Conservation (phyloP, 2,329 filamentous ascomycete genomes). For the Penicillium thymicola region DNA sequence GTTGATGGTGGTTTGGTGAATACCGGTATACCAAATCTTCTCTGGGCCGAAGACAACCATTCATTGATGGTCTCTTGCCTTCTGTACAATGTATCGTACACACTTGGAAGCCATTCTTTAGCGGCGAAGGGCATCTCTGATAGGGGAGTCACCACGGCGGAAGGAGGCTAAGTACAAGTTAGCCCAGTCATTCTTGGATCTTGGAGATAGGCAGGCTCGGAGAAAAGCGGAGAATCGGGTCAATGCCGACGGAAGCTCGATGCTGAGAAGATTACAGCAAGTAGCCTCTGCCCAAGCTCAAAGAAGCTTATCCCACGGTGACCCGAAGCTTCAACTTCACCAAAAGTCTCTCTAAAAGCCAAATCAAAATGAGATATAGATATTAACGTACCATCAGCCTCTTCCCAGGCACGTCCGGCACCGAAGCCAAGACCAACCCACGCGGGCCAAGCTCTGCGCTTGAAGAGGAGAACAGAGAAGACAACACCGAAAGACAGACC, state of each 20-base stretch:
- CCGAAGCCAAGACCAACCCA: conserved; percentile 92
- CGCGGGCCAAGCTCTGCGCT: conserved; percentile 96
- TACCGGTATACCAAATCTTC: conserved; percentile 13
- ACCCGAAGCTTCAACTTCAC: background rate
- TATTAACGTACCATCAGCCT: conserved; percentile 75
- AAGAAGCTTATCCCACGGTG: background rate
- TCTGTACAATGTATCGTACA: conserved; percentile 42
- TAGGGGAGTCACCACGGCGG: conserved; percentile 42
- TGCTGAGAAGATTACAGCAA: background rate
- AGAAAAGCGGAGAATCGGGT: conserved; percentile 4
- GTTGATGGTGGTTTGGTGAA: background rate
- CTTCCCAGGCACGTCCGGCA: conserved; percentile 93
- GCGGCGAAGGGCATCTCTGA: conserved; percentile 39
- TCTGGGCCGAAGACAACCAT: conserved; percentile 9
- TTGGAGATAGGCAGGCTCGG: background rate
- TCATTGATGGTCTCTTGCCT: conserved; percentile 17
- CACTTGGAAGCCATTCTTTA: conserved; percentile 25
- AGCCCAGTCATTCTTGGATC: conserved; percentile 6
- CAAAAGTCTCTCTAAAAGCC: background rate
- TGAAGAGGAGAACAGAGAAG: conserved; percentile 97
- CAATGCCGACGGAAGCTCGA: background rate
- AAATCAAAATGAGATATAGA: conserved; percentile 1
- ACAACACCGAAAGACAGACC: conserved; percentile 96
- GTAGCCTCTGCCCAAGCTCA: background rate
- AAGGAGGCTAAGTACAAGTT: conserved; percentile 38